Base-by-base conservation (phyloP, 73 alveolate genomes). In the Paramecium tetraurelia region DNA sequence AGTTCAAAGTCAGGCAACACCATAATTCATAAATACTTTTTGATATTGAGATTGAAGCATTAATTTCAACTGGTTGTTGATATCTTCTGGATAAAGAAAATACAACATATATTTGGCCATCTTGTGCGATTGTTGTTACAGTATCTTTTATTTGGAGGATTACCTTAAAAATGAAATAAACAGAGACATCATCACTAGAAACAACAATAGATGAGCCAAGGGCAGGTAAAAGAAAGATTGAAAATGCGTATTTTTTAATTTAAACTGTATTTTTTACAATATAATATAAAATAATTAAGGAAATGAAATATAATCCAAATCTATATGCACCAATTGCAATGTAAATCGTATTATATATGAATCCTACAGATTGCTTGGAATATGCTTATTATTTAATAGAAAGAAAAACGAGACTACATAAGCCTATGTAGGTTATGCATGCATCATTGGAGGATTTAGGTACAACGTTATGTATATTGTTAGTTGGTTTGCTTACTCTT, bases 11-110 rank as follows among this genome's bases (percentile, higher is more conserved):
- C 89, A 11, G 59, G 92, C 53, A 93, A 95, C 77, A 95, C 95
- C 85, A 75, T 96, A 80, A 59, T 27, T 1, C 31, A 95, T 29
- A 97, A 97, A 1, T 96, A 95, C 94, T 92, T 96, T 85, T 58
- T 96, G 41, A 86, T 94, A 27, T 27, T 27, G 31, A 1, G 1
- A 27, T 27, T 27, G 31, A 1, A 27, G 31, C 31, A 27, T 27
- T 27, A 89, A 95, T 92, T 85, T 27, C 93, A 16, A 21, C 92
- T n/a, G 95, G 93, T 33, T 93, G 97, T 24, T 97, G 97, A 4
- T 93, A 96, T 29, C 48, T 95, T 2, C 31, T 40, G 12, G 76
- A 86, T 36, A 97, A 80, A 11, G 53, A 94, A 4, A 89, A 88
- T 53, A 93, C 92, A 35, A 59, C 46, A 50, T 53, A 87, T 21